Percentiles rank a stretch among this genome's conserved stretches.
Evolutionary conservation across 1,284 basidiomycete genomes (phyloP).

Genomic region (Anthracocystis setariae): DNA sequence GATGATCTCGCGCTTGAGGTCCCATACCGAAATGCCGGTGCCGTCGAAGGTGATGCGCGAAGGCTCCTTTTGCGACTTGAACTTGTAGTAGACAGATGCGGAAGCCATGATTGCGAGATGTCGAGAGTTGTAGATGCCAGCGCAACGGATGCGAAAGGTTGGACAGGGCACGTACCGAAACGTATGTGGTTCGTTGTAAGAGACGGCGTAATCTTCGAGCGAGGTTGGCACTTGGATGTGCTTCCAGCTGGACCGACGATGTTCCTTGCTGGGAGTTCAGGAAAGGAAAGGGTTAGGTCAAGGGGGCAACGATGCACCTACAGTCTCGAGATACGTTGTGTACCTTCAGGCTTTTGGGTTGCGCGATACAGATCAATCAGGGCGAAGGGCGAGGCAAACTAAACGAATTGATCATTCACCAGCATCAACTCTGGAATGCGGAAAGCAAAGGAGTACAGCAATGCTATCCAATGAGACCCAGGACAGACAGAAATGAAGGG

Average conservation of each 20-base stretch:
- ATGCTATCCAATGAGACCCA: slow-evolving; percentile 1
- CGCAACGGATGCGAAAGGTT: no score
- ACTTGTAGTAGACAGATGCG: slow-evolving; percentile 90
- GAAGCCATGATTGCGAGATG: slow-evolving; percentile 56
- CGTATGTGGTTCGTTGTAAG: no score
- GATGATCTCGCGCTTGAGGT: slow-evolving; percentile 98
- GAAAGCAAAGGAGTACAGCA: slow-evolving; percentile 23
- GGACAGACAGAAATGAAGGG: neutral
- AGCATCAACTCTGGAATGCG: slow-evolving; percentile 37
- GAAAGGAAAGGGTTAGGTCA: neutral
- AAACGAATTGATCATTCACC: slow-evolving; percentile 52
- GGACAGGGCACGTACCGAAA: neutral
- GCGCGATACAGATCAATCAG: slow-evolving; percentile 37
- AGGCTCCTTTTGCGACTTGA: slow-evolving; percentile 93
- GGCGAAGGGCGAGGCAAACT: slow-evolving; percentile 14
- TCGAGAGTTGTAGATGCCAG: no score
- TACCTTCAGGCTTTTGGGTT: slow-evolving; percentile 19
- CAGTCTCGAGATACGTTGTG: neutral
- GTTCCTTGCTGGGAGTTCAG: slow-evolving; percentile 7
- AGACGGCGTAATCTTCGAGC: no score
- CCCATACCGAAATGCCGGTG: slow-evolving; percentile 97
- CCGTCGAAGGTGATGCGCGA: slow-evolving; percentile 96
- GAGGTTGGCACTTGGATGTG: no score
- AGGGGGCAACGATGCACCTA: slow-evolving; percentile 1
- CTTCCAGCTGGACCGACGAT: no score